Conservation (phyloP, 441 rosid species). For the Sinapis alba region DNA sequence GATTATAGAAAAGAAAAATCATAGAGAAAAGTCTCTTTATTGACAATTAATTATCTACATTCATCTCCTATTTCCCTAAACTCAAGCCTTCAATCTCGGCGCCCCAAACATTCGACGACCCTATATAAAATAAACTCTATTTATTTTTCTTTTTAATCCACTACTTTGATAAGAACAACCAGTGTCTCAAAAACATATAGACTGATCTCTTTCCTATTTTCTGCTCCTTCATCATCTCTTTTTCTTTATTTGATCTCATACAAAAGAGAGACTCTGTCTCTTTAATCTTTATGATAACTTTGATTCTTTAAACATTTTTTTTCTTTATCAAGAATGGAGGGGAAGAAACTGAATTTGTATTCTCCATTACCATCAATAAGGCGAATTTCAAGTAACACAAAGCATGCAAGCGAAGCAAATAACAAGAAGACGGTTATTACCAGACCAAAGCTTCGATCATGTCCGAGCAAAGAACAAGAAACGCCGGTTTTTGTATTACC, state of each 20-base stretch:
- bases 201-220: not conserved
- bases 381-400: conserved; percentile 44
- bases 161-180: conserved; percentile 21
- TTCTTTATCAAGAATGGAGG: conserved; percentile 57
- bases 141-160: not conserved
- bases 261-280: not conserved
- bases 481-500: conserved; percentile 23
- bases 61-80: conserved; percentile 51
- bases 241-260: not conserved
- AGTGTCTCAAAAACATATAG: conserved; percentile 13
- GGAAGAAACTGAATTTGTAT: conserved; percentile 67
- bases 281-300: not conserved
- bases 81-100: conserved; percentile 54
- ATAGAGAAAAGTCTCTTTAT: conserved; percentile 27
- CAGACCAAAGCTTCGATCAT: conserved; percentile 19
- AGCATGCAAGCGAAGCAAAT: conserved; percentile 33
- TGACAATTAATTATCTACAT: conserved; percentile 32
- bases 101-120: conserved; percentile 26
- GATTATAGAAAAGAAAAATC: not conserved
- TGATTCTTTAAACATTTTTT: not conserved
- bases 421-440: conserved; percentile 6
- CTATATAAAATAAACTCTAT: not conserved
- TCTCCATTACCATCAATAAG: conserved; percentile 84
- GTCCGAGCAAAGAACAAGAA: conserved; percentile 58
- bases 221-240: not conserved